Percentiles rank a stretch among this genome's conserved stretches.
These are phyloP conservation scores for Aphanomyces cochlioides DNA, from an alignment of 352 stramenopile genomes.

Conservation along the genomic window DNA sequence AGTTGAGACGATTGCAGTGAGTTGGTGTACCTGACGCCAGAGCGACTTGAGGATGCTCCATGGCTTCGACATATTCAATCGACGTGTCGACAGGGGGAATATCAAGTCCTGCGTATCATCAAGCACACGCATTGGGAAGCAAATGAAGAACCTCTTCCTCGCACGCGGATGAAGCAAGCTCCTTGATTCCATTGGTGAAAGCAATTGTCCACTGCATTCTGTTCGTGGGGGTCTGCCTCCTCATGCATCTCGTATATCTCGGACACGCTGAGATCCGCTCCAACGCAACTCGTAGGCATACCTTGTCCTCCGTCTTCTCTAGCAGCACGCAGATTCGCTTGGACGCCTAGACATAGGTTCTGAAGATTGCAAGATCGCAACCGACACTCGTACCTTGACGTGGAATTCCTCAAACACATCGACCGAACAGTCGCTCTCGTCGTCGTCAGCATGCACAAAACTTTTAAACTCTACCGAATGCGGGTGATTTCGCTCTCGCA, in stretches of 20 bases:
- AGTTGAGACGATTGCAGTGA: background rate
- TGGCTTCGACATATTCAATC: background rate
- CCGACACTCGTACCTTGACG: background rate
- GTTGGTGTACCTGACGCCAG: background rate
- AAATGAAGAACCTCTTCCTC: background rate
- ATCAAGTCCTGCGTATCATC: background rate
- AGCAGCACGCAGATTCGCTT: conserved; percentile 13
- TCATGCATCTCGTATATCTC: background rate
- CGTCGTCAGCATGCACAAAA: background rate
- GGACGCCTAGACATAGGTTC: background rate
- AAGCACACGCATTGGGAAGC: background rate
- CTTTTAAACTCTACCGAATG: too few relatives aligned
- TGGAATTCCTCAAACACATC: conserved; percentile 24
- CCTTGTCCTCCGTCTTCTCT: conserved; percentile 6
- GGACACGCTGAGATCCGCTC: background rate
- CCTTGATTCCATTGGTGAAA: background rate
- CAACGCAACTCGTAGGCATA: background rate
- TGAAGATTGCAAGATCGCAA: background rate
- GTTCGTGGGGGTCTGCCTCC: background rate
- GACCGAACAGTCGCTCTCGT: background rate
- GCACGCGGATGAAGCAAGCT: background rate
- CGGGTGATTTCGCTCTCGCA: too few relatives aligned
- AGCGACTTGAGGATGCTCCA: background rate
- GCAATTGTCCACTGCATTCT: background rate
- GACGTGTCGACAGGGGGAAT: background rate